Evolutionary conservation across 2,329 filamentous ascomycete species (phyloP).

Genomic region (Alternaria metachromatica): DNA sequence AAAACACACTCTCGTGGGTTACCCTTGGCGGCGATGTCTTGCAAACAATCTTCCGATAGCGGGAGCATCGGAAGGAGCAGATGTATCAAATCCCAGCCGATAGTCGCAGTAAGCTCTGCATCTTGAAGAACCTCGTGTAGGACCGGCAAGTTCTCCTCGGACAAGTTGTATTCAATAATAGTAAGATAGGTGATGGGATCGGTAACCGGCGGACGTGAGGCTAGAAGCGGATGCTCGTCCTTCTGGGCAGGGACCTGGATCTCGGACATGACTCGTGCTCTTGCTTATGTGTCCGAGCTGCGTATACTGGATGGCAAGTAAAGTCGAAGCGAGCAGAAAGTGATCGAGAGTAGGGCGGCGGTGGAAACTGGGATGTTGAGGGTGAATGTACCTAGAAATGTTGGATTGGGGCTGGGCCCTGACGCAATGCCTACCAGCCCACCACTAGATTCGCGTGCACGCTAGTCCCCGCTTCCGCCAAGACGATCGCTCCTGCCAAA

Average conservation of each 20-base stretch:
- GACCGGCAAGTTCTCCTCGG: slow-evolving; percentile 68
- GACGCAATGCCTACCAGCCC: slow-evolving; percentile 24
- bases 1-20: slow-evolving; percentile 84
- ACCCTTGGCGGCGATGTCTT: slow-evolving; percentile 76
- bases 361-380: slow-evolving; percentile 2
- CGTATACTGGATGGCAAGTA: neutral
- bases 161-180: slow-evolving; percentile 76
- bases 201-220: slow-evolving; percentile 65
- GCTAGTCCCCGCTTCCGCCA: slow-evolving; percentile 21
- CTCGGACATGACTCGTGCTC: slow-evolving; percentile 36
- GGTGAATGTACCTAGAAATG: slow-evolving; percentile 7
- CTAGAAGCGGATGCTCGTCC: slow-evolving; percentile 59
- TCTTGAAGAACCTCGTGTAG: slow-evolving; percentile 74
- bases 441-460: slow-evolving; percentile 11
- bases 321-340: neutral
- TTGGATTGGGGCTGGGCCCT: slow-evolving; percentile 10
- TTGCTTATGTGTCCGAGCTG: neutral
- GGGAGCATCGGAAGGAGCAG: slow-evolving; percentile 72
- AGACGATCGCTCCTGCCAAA: slow-evolving; percentile 25
- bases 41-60: slow-evolving; percentile 71
- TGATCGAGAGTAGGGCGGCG: neutral
- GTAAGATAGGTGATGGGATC: slow-evolving; percentile 81
- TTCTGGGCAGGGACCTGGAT: slow-evolving; percentile 31
- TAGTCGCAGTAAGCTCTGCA: slow-evolving; percentile 72
- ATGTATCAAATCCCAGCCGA: slow-evolving; percentile 84